phyloP scores from a whole-genome alignment of 768 basidiomycete species.

The Filobasidium floriforme region DNA sequence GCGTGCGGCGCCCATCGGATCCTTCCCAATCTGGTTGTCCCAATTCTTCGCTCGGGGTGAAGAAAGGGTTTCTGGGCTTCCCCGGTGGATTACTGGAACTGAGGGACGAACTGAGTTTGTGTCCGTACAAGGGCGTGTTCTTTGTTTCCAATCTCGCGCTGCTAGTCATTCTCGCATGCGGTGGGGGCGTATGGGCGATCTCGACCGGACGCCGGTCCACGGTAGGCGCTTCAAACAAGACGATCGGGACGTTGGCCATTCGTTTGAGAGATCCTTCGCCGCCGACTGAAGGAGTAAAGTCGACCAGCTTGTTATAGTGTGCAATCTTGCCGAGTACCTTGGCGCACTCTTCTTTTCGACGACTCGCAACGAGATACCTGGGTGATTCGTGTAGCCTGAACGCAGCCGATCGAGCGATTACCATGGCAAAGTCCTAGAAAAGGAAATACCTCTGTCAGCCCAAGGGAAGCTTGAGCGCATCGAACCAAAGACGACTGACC shows the following conservation, averaged over 20 bases:
- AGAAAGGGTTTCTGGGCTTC: conserved; percentile 1
- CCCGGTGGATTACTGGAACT: neutral
- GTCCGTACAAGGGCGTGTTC: neutral
- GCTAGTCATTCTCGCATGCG: neutral
- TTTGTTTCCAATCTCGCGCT: neutral
- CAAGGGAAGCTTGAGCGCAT: conserved; percentile 7
- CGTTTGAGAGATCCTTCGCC: neutral
- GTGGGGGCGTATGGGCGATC: neutral
- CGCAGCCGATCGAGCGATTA: conserved; percentile 73
- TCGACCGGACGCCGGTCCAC: too few relatives aligned
- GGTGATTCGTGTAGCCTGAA: conserved; percentile 93
- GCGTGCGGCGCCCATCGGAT: neutral
- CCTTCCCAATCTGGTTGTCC: neutral
- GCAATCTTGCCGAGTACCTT: conserved; percentile 77
- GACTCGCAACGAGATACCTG: conserved; percentile 81
- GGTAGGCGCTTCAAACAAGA: too few relatives aligned
- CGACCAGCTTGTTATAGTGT: conserved; percentile 60
- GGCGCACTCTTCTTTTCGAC: conserved; percentile 73
- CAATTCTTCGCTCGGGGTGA: conserved; percentile 21
- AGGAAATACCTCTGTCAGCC: neutral
- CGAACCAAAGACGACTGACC: conserved; percentile 52
- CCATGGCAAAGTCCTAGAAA: conserved; percentile 74
- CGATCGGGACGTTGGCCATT: neutral
- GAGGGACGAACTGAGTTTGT: neutral
- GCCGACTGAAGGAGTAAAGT: neutral